phyloP scores from a whole-genome alignment of 2,329 filamentous ascomycete genomes.

The Sclerotinia minor region DNA sequence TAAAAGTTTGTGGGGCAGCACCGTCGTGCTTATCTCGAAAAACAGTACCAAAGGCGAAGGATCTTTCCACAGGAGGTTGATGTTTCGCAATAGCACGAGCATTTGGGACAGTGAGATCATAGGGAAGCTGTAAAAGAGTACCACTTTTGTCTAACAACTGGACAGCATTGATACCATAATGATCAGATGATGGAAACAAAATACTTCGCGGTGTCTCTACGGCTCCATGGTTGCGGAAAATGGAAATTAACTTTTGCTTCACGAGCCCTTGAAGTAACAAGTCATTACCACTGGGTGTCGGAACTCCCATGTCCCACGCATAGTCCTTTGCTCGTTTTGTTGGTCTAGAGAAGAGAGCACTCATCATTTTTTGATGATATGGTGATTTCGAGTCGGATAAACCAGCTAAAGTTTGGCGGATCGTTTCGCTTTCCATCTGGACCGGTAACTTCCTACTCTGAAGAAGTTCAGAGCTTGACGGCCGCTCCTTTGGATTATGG shows the following conservation, averaged over 20 bases:
- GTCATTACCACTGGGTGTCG: slow-evolving; percentile 56
- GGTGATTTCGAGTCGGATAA: slow-evolving; percentile 80
- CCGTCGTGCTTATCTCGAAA: slow-evolving; percentile 78
- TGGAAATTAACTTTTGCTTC: slow-evolving; percentile 69
- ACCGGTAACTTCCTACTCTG: slow-evolving; percentile 85
- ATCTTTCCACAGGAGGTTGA: slow-evolving; percentile 67
- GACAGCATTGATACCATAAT: slow-evolving; percentile 74
- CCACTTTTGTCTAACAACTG: slow-evolving; percentile 80
- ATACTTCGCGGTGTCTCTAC: slow-evolving; percentile 74
- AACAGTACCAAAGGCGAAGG: slow-evolving; percentile 84
- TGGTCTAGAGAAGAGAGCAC: slow-evolving; percentile 72
- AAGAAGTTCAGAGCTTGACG: slow-evolving; percentile 78
- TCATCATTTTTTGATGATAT: slow-evolving; percentile 86
- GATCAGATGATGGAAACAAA: slow-evolving; percentile 77
- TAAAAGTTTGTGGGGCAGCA: slow-evolving; percentile 77
- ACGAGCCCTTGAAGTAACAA: slow-evolving; percentile 71
- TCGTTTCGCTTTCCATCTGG: slow-evolving; percentile 89
- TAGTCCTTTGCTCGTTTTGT: slow-evolving; percentile 79
- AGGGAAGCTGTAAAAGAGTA: slow-evolving; percentile 90
- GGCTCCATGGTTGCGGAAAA: slow-evolving; percentile 88
- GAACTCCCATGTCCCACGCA: slow-evolving; percentile 69
- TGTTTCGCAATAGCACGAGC: slow-evolving; percentile 80
- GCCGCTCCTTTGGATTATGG: slow-evolving; percentile 79
- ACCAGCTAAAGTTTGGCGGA: slow-evolving; percentile 77
- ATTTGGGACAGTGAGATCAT: slow-evolving; percentile 86